Conservation (phyloP, 2,329 filamentous ascomycete genomes). For the Endothia cerciana region DNA sequence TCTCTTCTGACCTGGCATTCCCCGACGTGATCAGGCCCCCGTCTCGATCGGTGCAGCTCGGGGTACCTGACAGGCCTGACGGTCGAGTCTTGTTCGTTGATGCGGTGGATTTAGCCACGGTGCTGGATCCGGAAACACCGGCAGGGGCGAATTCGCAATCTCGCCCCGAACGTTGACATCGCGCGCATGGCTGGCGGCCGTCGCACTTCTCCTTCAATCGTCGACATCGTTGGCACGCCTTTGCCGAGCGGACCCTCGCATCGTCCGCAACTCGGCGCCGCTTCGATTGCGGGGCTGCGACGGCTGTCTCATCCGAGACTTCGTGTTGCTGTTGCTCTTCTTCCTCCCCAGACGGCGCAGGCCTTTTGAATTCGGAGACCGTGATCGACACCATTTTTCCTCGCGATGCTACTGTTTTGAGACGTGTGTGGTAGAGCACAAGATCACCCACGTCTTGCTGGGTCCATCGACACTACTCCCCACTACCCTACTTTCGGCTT, state of each 20-base stretch:
- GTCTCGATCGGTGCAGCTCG: neutral
- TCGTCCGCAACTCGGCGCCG: slow-evolving; percentile 28
- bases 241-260: slow-evolving; percentile 25
- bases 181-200: slow-evolving; percentile 30
- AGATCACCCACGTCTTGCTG: neutral
- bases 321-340: neutral
- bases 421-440: neutral
- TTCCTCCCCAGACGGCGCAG: slow-evolving; percentile 17
- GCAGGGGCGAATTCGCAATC: slow-evolving; percentile 29
- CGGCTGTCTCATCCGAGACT: neutral
- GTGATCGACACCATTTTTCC: slow-evolving; percentile 22
- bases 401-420: neutral
- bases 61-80: neutral
- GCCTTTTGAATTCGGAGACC: slow-evolving; percentile 18
- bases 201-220: slow-evolving; percentile 33
- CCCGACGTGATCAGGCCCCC: neutral
- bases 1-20: slow-evolving; percentile 22
- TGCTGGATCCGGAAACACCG: neutral
- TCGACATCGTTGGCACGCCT: slow-evolving; percentile 30
- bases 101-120: slow-evolving; percentile 7
- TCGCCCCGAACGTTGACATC: slow-evolving; percentile 29
- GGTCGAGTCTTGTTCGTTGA: slow-evolving; percentile 8
- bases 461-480: neutral
- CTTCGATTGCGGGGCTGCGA: slow-evolving; percentile 23
- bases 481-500: slow-evolving; percentile 7